Percentiles rank a stretch among this genome's conserved stretches.
phyloP scores from a whole-genome alignment of 306 rosid genomes.

The Sophora flavescens region DNA sequence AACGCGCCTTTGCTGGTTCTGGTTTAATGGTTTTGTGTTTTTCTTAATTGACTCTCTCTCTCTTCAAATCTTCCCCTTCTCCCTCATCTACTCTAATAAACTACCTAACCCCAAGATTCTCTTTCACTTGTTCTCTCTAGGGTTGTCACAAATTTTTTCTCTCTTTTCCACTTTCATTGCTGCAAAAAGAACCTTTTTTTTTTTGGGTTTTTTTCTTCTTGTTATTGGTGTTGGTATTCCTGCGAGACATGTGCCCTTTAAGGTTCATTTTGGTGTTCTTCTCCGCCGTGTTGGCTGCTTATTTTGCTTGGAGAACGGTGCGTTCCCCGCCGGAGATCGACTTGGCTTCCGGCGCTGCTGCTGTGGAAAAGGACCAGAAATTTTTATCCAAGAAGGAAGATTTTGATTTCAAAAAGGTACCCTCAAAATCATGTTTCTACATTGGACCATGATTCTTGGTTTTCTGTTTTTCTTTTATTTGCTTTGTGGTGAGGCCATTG shows the following conservation, averaged over 20 bases:
- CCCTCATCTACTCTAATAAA: not conserved
- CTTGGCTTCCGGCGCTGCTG: slow-evolving; percentile 28
- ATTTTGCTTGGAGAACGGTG: slow-evolving; percentile 74
- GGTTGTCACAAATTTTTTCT: slow-evolving; percentile 11
- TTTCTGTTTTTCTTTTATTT: no score
- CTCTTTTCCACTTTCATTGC: not conserved
- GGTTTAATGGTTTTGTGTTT: slow-evolving; percentile 19
- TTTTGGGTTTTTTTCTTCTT: not conserved
- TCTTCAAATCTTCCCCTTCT: not conserved
- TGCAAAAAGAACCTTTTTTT: slow-evolving; percentile 2
- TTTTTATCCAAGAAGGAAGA: slow-evolving; percentile 34
- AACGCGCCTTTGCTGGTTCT: slow-evolving; percentile 42
- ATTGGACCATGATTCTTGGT: not conserved
- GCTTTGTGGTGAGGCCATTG: no score
- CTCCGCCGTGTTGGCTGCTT: slow-evolving; percentile 76
- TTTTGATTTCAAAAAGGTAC: slow-evolving; percentile 55
- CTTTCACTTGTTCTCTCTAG: slow-evolving; percentile 20
- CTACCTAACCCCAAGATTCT: slow-evolving; percentile 24
- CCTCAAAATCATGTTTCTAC: not conserved
- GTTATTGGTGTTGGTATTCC: slow-evolving; percentile 4
- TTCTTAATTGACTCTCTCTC: not conserved
- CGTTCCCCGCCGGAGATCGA: slow-evolving; percentile 51
- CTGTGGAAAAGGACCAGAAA: slow-evolving; percentile 29
- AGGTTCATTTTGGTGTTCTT: slow-evolving; percentile 81
- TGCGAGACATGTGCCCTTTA: slow-evolving; percentile 69